Evolutionary conservation across 2,329 filamentous ascomycete species (phyloP), one percentile per base, ranked within the genome.

Genomic region (Xenoacremonium recifei): DNA sequence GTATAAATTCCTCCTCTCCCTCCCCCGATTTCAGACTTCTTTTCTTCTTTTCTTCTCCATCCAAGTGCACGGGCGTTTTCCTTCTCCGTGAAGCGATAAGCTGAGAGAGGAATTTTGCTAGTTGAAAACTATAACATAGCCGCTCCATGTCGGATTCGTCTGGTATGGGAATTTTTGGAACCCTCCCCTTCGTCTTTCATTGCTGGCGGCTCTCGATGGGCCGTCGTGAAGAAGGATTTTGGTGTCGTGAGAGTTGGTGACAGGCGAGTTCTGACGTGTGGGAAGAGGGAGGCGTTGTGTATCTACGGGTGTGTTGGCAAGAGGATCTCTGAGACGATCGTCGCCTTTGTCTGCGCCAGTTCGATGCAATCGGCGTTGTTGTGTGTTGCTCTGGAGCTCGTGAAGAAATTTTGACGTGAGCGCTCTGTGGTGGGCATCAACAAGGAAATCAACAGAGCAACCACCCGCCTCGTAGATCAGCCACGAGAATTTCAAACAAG

Each of bases 51-150:
- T 68, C 64, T 49, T 69, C 70, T 57, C 63, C 67, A 77, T 78
- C 74, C 71, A 58, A 75, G 79, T 83, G 81, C 80, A 81, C 69
- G 82, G 83, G 84, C 82, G 77, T 83, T 82, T 69, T 69, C 66
- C 65, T 69, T 69, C 65, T 69, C 66, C 65, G 64, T 69, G 66
- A 86, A 80, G 81, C 80, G 77, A 81, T 82, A 77, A 67, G 66
- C 66, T 68, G 82, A 85, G 82, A 87, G 83, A 87, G 80, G 84
- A 86, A 83, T 84, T 86, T 87, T 87, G 84, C 84, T 87, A 85
- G 83, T 87, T 87, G 84, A 87, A 87, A 87, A 87, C 84, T 87
- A 86, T 79, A 77, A 61, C 75, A 71, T 81, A 82, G 86, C 83
- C 70, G 73, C 83, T 87, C 71, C 72, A 75, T 67, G 72, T 76